These are phyloP conservation scores for Colletotrichum sansevieriae DNA, from an alignment of 2,329 filamentous ascomycete species.

Conservation along the genomic window DNA sequence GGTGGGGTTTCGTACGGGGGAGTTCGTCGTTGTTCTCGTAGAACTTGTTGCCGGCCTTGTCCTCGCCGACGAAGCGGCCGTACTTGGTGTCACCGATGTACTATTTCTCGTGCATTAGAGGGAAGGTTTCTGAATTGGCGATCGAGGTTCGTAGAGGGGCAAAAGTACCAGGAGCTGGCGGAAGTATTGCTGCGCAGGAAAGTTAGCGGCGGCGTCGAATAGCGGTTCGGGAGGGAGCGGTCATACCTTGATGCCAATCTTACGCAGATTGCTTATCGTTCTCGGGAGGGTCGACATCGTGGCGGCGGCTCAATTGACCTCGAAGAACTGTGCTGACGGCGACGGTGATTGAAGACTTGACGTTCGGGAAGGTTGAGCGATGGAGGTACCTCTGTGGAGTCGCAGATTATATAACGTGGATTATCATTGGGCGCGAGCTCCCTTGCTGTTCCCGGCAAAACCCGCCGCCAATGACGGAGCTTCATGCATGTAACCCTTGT, in stretches of 20 bases:
- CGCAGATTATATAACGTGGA: conserved; percentile 34
- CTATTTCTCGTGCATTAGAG: conserved; percentile 51
- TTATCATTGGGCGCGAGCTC: conserved; percentile 25
- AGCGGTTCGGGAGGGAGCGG: background rate
- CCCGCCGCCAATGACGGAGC: conserved; percentile 42
- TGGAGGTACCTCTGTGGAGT: conserved; percentile 29
- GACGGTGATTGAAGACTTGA: conserved; percentile 37
- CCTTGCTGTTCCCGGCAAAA: conserved; percentile 31
- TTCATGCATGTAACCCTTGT: conserved; percentile 35
- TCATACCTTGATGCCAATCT: conserved; percentile 86
- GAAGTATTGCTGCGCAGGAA: conserved; percentile 78
- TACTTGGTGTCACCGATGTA: conserved; percentile 92
- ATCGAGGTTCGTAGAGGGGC: conserved; percentile 40
- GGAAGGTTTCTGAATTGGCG: conserved; percentile 36
- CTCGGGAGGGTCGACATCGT: conserved; percentile 92
- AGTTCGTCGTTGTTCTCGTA: conserved; percentile 97
- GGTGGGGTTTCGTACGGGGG: conserved; percentile 70
- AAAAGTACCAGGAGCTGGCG: conserved; percentile 90
- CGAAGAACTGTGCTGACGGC: conserved; percentile 41
- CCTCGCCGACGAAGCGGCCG: conserved; percentile 84
- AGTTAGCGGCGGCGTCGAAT: conserved; percentile 35
- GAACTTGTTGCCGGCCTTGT: conserved; percentile 97
- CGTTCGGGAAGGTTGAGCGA: conserved; percentile 38
- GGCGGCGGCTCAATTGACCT: conserved; percentile 53
- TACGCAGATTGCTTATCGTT: conserved; percentile 88